Percentiles rank a stretch among this genome's conserved stretches.
Evolutionary conservation across 1,139 yeast species (phyloP).

Genomic region (Taiozyma sp.): DNA sequence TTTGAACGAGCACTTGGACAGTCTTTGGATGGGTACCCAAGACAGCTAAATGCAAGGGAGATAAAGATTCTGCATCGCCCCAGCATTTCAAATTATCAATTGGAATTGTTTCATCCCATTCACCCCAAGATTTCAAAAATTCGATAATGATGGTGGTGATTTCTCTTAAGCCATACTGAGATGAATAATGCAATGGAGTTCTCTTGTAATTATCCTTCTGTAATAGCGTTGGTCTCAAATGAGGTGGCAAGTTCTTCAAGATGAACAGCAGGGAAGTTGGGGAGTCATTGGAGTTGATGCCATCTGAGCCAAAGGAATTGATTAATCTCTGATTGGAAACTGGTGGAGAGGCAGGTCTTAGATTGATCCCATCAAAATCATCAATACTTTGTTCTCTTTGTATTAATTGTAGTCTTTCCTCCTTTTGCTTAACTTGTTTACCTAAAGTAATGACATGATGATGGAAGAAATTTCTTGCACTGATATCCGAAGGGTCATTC

Average conservation of each 20-base stretch:
- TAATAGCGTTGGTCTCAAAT: slow-evolving; percentile 49
- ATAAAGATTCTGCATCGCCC: slow-evolving; percentile 81
- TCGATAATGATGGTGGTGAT: slow-evolving; percentile 55
- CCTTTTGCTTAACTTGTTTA: slow-evolving; percentile 30
- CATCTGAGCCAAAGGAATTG: slow-evolving; percentile 62
- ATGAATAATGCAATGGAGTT: slow-evolving; percentile 87
- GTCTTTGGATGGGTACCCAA: slow-evolving; percentile 83
- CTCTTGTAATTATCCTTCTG: slow-evolving; percentile 73
- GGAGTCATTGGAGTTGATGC: slow-evolving; percentile 48
- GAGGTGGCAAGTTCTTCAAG: slow-evolving; percentile 46
- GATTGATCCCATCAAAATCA: neutral
- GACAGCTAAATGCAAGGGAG: slow-evolving; percentile 83
- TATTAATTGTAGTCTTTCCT: neutral
- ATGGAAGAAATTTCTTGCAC: slow-evolving; percentile 82
- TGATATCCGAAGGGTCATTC: slow-evolving; percentile 67
- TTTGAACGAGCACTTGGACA: slow-evolving; percentile 51
- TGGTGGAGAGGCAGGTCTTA: slow-evolving; percentile 44
- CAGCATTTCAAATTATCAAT: slow-evolving; percentile 59
- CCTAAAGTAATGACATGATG: slow-evolving; percentile 78
- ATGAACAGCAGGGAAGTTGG: slow-evolving; percentile 51
- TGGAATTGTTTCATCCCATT: slow-evolving; percentile 42
- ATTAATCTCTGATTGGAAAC: slow-evolving; percentile 37
- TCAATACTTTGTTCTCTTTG: slow-evolving; percentile 1
- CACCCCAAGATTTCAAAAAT: slow-evolving; percentile 47
- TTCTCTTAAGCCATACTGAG: slow-evolving; percentile 77